Evolutionary conservation across 192 early-diverging fungal species (phyloP).

Genomic region (Coemansia sp.): DNA sequence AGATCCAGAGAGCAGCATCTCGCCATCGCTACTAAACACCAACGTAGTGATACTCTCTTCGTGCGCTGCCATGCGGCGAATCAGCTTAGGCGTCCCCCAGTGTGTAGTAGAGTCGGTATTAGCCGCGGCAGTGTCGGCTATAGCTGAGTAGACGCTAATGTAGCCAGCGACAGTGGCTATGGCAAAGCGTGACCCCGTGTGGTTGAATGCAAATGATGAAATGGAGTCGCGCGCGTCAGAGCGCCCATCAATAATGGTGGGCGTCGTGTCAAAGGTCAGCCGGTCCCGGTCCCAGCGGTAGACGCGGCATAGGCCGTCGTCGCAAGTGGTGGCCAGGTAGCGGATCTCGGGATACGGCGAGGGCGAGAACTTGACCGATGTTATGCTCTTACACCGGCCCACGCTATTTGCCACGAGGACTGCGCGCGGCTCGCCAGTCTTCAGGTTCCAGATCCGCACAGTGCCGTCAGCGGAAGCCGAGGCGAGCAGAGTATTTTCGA

Average conservation of each 20-base stretch:
- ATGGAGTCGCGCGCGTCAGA: constrained; percentile 58
- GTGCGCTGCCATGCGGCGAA: constrained; percentile 71
- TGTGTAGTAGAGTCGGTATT: neutral
- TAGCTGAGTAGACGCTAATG: constrained; percentile 75
- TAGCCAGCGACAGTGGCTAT: constrained; percentile 77
- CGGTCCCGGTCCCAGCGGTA: constrained; percentile 70
- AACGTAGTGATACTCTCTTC: constrained; percentile 74
- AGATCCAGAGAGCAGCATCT: constrained; percentile 71
- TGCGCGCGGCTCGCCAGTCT: constrained; percentile 67
- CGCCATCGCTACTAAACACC: constrained; percentile 70
- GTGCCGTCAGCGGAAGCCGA: constrained; percentile 77
- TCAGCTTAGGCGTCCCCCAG: constrained; percentile 54
- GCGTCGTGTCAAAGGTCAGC: constrained; percentile 60
- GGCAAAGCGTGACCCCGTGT: constrained; percentile 77
- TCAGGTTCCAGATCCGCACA: constrained; percentile 75
- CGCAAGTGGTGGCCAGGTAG: constrained; percentile 69
- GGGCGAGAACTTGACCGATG: constrained; percentile 75
- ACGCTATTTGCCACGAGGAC: constrained; percentile 56
- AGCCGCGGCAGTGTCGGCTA: constrained; percentile 41
- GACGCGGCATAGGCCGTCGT: constrained; percentile 73
- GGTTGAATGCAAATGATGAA: constrained; percentile 71
- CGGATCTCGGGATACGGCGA: constrained; percentile 68
- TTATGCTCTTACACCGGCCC: constrained; percentile 61
- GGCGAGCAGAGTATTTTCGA: constrained; percentile 78
- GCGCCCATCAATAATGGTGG: constrained; percentile 60